These are phyloP conservation scores for Epichloe hybrida DNA, from an alignment of 2,329 filamentous ascomycete genomes.

Conservation along the genomic window DNA sequence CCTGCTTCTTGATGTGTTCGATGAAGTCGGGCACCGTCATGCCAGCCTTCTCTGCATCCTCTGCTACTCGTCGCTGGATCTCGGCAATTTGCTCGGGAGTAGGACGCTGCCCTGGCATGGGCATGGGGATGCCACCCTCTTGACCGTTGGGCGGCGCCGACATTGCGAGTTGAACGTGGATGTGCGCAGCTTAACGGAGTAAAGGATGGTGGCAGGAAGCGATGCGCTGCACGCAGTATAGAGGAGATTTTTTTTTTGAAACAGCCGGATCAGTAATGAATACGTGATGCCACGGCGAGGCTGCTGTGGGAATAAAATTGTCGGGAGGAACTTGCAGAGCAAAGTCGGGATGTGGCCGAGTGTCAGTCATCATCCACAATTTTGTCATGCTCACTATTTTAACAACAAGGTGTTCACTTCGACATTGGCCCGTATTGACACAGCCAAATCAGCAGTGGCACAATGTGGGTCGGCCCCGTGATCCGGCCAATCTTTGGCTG, in stretches of 20 bases:
- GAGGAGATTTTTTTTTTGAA: neutral
- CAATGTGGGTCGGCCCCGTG: conserved; percentile 13
- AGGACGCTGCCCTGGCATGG: conserved; percentile 33
- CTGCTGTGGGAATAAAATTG: neutral
- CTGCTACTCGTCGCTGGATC: conserved; percentile 71
- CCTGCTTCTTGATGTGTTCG: conserved; percentile 49
- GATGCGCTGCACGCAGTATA: too few relatives aligned
- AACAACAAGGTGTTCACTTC: conserved; percentile 26
- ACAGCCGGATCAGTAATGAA: neutral
- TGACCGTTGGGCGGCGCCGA: conserved; percentile 12
- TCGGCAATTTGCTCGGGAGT: conserved; percentile 72
- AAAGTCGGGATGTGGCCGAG: conserved; percentile 5
- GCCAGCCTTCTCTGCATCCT: conserved; percentile 72
- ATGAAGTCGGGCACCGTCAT: conserved; percentile 79
- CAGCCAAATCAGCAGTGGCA: neutral
- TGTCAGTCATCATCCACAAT: conserved; percentile 2
- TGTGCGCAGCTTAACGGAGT: conserved; percentile 4
- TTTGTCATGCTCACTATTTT: neutral
- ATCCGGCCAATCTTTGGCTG: neutral
- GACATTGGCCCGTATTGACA: neutral
- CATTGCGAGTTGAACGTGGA: conserved; percentile 11
- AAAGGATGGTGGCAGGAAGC: conserved; percentile 1
- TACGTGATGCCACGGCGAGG: neutral
- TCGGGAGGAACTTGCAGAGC: neutral
- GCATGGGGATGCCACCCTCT: conserved; percentile 14